These are phyloP conservation scores for Abelmoschus esculentus DNA, from an alignment of 345 rosid genomes.

Conservation along the genomic window DNA sequence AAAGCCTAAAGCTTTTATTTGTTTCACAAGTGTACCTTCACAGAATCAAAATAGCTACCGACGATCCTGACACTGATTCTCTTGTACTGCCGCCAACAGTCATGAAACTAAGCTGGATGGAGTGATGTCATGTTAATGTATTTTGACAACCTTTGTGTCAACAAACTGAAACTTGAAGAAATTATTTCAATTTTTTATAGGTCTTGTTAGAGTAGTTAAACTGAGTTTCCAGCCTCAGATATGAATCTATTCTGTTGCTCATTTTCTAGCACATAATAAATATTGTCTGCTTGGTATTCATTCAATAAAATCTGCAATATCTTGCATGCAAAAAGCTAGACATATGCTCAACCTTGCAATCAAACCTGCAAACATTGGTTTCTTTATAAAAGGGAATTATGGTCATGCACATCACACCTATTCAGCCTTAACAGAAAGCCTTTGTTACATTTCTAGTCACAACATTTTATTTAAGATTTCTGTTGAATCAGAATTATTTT, in stretches of 20 bases:
- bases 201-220: neutral
- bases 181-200: neutral
- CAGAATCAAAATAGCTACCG: neutral
- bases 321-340: neutral
- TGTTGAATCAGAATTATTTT: neutral
- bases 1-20: neutral
- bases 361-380: neutral
- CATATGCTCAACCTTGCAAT: neutral
- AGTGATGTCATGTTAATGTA: neutral
- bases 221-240: neutral
- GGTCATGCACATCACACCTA: neutral
- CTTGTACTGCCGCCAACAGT: no score
- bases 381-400: neutral
- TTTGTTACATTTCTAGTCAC: neutral
- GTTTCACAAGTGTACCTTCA: neutral
- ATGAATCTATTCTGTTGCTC: neutral
- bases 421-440: neutral
- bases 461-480: neutral
- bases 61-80: no score
- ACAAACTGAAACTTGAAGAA: neutral
- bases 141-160: neutral
- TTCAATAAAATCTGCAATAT: neutral
- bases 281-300: neutral
- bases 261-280: neutral
- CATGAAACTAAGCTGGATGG: no score